These are phyloP conservation scores for Nasturtium officinale DNA, from an alignment of 345 rosid genomes.

Conservation along the genomic window DNA sequence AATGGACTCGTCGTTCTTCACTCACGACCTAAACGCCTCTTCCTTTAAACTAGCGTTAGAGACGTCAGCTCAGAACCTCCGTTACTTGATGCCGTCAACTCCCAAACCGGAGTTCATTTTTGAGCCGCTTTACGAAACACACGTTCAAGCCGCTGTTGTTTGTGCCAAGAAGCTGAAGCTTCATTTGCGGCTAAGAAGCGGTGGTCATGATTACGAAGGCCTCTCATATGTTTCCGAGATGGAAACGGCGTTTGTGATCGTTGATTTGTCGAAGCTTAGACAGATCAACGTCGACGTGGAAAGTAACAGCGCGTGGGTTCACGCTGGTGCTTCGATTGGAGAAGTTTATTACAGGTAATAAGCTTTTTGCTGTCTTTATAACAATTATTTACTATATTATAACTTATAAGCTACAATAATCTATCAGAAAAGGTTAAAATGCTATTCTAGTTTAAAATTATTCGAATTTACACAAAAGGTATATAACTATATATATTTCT, in stretches of 20 bases:
- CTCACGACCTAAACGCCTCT: slow-evolving; percentile 49
- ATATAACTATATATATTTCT: neutral
- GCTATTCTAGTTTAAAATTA: neutral
- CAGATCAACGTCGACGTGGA: slow-evolving; percentile 51
- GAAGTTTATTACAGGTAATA: slow-evolving; percentile 54
- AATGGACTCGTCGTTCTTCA: slow-evolving; percentile 42
- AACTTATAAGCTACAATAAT: neutral
- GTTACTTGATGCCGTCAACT: slow-evolving; percentile 49
- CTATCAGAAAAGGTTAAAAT: neutral
- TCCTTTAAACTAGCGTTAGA: slow-evolving; percentile 47
- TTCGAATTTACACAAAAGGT: neutral
- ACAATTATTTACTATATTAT: neutral
- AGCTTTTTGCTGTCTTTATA: neutral
- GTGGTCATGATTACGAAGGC: slow-evolving; percentile 82
- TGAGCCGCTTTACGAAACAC: slow-evolving; percentile 57
- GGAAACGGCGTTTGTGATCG: slow-evolving; percentile 57
- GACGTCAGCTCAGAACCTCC: slow-evolving; percentile 57
- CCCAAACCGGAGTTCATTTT: slow-evolving; percentile 72
- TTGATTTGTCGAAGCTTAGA: slow-evolving; percentile 65
- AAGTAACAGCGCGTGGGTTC: slow-evolving; percentile 65
- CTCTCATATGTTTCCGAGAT: slow-evolving; percentile 61
- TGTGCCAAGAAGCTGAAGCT: slow-evolving; percentile 57
- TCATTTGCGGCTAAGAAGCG: slow-evolving; percentile 64
- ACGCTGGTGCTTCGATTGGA: slow-evolving; percentile 73
- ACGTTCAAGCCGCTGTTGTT: slow-evolving; percentile 67